phyloP scores from a whole-genome alignment of 345 rosid species.

The Melastoma malabathricum region DNA sequence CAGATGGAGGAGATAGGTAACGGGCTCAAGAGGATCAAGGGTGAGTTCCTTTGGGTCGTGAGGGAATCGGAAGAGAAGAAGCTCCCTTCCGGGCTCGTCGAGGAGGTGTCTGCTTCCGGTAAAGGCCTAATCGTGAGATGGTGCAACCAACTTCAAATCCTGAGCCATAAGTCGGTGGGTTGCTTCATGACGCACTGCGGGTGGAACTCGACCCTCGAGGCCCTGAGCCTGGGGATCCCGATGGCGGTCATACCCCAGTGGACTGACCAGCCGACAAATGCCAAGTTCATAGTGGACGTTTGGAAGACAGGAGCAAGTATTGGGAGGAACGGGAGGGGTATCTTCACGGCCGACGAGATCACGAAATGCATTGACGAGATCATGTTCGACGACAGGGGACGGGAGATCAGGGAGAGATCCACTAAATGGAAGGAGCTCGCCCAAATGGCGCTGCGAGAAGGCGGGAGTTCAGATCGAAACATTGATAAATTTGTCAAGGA shows the following conservation, averaged over 20 bases:
- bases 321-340: slow-evolving; percentile 15
- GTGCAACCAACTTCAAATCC: slow-evolving; percentile 43
- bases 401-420: slow-evolving; percentile 26
- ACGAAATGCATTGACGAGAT: slow-evolving; percentile 32
- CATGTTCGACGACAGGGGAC: slow-evolving; percentile 30
- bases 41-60: slow-evolving; percentile 45
- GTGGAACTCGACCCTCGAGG: slow-evolving; percentile 63
- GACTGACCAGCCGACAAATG: slow-evolving; percentile 48
- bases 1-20: slow-evolving; percentile 43
- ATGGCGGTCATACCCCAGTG: slow-evolving; percentile 49
- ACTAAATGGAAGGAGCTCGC: slow-evolving; percentile 39
- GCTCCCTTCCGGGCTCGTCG: slow-evolving; percentile 22
- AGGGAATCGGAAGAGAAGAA: slow-evolving; percentile 33
- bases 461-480: slow-evolving; percentile 41
- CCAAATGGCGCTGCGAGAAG: slow-evolving; percentile 26
- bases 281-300: slow-evolving; percentile 38
- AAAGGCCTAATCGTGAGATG: slow-evolving; percentile 36
- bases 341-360: slow-evolving; percentile 29
- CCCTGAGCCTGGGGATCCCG: slow-evolving; percentile 44
- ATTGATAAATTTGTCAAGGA: slow-evolving; percentile 21
- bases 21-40: slow-evolving; percentile 25
- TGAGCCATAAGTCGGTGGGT: slow-evolving; percentile 34
- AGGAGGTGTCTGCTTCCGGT: slow-evolving; percentile 14
- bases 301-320: slow-evolving; percentile 45
- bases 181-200: slow-evolving; percentile 59